Evolutionary conservation across 371 early-diverging fungal species (phyloP).

Genomic region (Sanchytrium tribonematis): DNA sequence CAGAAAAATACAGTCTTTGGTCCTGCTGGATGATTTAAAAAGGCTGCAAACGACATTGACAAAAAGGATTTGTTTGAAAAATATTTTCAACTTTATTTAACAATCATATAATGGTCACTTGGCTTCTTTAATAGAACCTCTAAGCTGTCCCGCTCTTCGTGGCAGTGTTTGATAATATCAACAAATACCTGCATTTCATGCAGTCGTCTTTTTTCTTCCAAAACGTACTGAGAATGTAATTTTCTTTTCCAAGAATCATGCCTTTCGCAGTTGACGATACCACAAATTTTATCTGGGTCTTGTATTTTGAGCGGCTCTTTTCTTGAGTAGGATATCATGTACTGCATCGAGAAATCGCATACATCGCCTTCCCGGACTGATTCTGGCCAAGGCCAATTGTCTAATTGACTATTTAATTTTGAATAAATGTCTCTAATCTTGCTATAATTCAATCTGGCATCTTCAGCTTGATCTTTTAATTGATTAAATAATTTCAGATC

Average conservation of each 20-base stretch:
- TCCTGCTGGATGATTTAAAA: constrained; percentile 30
- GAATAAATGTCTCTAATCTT: background rate
- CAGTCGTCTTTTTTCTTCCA: too few relatives aligned
- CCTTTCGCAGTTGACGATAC: background rate
- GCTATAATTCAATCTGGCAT: background rate
- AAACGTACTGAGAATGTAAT: background rate
- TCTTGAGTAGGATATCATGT: background rate
- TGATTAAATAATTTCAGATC: background rate
- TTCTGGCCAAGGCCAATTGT: background rate
- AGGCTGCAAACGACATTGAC: constrained; percentile 23
- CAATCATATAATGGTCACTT: too few relatives aligned
- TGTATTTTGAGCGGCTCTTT: background rate
- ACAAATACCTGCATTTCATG: too few relatives aligned
- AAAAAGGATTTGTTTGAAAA: constrained; percentile 19
- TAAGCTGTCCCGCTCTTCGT: too few relatives aligned
- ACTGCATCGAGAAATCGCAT: background rate
- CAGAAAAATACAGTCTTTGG: constrained; percentile 68
- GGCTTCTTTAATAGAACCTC: too few relatives aligned
- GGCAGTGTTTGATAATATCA: too few relatives aligned
- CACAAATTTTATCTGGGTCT: background rate
- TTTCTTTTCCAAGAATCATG: background rate
- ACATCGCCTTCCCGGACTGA: background rate
- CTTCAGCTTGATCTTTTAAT: background rate
- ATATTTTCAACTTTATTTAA: background rate
- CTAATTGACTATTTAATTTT: background rate